Evolutionary conservation across 2,329 filamentous ascomycete genomes (phyloP).

Genomic region (Apiospora aurea): DNA sequence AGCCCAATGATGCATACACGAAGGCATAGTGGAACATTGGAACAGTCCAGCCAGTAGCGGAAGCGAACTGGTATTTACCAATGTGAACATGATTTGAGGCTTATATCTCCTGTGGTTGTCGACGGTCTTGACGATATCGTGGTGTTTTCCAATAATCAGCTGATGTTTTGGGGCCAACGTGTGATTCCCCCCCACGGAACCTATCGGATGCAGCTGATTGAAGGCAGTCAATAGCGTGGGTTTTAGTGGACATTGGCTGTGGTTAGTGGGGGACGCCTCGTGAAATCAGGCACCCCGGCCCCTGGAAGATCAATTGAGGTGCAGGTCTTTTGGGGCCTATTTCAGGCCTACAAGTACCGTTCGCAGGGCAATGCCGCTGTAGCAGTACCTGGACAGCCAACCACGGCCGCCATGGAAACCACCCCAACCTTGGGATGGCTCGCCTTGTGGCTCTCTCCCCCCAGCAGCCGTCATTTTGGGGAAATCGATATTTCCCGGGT

Average conservation of each 20-base stretch:
- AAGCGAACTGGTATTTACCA: neutral
- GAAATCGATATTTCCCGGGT: constrained; percentile 21
- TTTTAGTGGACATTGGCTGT: neutral
- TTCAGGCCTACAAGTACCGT: neutral
- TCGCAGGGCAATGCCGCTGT: neutral
- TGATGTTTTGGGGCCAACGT: neutral
- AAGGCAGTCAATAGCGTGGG: neutral
- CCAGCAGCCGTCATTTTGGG: constrained; percentile 8
- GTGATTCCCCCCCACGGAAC: constrained; percentile 11
- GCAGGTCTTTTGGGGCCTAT: neutral
- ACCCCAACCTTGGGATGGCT: neutral
- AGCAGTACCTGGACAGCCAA: neutral
- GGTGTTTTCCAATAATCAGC: neutral
- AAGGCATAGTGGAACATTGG: too few relatives aligned
- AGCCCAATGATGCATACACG: neutral
- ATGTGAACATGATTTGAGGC: too few relatives aligned
- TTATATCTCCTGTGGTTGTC: neutral
- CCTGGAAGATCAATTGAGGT: neutral
- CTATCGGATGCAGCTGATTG: constrained; percentile 9
- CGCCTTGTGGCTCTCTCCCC: neutral
- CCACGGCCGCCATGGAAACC: neutral
- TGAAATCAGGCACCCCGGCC: constrained; percentile 6
- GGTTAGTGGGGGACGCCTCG: neutral
- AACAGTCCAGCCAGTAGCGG: neutral
- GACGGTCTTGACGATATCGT: neutral